Evolutionary conservation across 2,329 filamentous ascomycete species (phyloP).

Genomic region (Rhinocladiella mackenziei): DNA sequence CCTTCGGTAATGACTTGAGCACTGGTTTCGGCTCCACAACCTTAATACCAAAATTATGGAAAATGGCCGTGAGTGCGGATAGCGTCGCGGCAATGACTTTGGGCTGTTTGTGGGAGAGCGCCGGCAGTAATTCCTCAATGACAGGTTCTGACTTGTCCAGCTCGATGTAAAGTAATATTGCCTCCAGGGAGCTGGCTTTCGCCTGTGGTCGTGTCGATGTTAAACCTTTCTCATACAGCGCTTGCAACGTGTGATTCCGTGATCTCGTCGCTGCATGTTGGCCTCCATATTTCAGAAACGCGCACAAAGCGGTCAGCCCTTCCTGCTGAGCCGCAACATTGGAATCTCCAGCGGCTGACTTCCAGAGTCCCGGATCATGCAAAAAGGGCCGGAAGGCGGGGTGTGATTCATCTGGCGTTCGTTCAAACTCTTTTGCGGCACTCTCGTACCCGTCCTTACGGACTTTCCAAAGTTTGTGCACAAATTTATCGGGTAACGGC

Average conservation of each 20-base stretch:
- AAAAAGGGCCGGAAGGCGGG: slow-evolving; percentile 83
- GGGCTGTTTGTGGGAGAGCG: slow-evolving; percentile 80
- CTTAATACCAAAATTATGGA: slow-evolving; percentile 93
- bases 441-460: slow-evolving; percentile 94
- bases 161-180: slow-evolving; percentile 82
- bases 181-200: slow-evolving; percentile 82
- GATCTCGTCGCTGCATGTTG: slow-evolving; percentile 65
- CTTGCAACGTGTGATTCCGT: slow-evolving; percentile 66
- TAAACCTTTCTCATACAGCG: slow-evolving; percentile 88
- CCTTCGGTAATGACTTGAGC: slow-evolving; percentile 81
- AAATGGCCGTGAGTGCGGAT: slow-evolving; percentile 73
- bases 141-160: slow-evolving; percentile 80
- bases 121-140: slow-evolving; percentile 82
- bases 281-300: slow-evolving; percentile 88
- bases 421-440: slow-evolving; percentile 78
- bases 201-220: slow-evolving; percentile 81
- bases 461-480: slow-evolving; percentile 80
- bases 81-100: slow-evolving; percentile 78
- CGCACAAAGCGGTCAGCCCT: slow-evolving; percentile 78
- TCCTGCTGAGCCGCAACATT: slow-evolving; percentile 97
- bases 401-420: slow-evolving; percentile 78
- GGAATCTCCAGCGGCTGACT: slow-evolving; percentile 84
- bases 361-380: slow-evolving; percentile 81
- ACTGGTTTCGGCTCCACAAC: slow-evolving; percentile 88
- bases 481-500: slow-evolving; percentile 41